Conservation (phyloP, 768 basidiomycete genomes). For the Leccinum incarnatum region DNA sequence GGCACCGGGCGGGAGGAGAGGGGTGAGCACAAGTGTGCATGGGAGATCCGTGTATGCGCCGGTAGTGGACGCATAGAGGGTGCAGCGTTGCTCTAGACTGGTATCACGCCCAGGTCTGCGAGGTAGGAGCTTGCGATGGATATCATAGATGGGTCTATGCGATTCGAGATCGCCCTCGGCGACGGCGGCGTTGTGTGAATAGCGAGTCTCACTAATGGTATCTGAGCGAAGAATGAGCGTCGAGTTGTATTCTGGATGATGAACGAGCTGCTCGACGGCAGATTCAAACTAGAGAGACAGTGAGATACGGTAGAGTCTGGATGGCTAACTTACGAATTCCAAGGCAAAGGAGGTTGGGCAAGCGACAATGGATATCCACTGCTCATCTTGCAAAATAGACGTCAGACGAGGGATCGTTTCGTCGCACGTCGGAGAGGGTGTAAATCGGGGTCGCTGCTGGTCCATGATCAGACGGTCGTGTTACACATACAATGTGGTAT, state of each 20-base stretch:
- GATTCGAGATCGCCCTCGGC: slow-evolving; percentile 30
- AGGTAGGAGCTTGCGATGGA: slow-evolving; percentile 72
- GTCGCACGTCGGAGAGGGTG: slow-evolving; percentile 18
- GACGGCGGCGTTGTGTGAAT: slow-evolving; percentile 34
- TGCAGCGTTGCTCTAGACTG: slow-evolving; percentile 73
- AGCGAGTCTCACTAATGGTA: slow-evolving; percentile 35
- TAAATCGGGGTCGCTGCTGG: slow-evolving; percentile 21
- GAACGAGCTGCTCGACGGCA: slow-evolving; percentile 68
- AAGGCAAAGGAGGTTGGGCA: slow-evolving; percentile 43
- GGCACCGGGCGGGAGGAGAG: slow-evolving; percentile 44
- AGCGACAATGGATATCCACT: slow-evolving; percentile 35
- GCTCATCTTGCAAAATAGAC: slow-evolving; percentile 4
- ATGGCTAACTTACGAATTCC: slow-evolving; percentile 37
- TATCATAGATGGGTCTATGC: slow-evolving; percentile 43
- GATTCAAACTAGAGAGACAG: slow-evolving; percentile 57
- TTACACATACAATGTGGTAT: slow-evolving; percentile 10
- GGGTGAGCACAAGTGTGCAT: slow-evolving; percentile 54
- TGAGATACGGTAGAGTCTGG: neutral
- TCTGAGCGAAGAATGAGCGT: slow-evolving; percentile 88
- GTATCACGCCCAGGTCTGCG: slow-evolving; percentile 75
- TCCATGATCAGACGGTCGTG: neutral
- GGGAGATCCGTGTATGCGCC: slow-evolving; percentile 26
- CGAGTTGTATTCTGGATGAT: slow-evolving; percentile 93
- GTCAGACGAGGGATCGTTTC: neutral
- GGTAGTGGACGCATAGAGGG: slow-evolving; percentile 49